Percentiles rank a stretch among this genome's conserved stretches.
phyloP scores from a whole-genome alignment of 192 early-diverging fungal species.

The Backusella liffmaniae region DNA sequence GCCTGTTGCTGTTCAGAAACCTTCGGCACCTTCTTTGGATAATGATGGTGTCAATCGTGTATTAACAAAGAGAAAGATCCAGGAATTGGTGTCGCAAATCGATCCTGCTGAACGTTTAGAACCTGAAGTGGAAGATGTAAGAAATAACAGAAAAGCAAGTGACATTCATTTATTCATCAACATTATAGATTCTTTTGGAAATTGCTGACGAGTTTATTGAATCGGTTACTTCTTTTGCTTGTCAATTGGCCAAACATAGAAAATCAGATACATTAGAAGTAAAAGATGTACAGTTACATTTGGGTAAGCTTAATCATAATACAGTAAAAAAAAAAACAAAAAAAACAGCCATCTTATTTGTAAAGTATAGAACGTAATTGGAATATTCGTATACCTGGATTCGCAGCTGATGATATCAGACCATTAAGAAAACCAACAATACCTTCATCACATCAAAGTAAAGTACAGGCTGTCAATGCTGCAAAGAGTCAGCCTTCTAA shows the following conservation, averaged over 20 bases:
- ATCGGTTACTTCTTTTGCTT: slow-evolving; percentile 78
- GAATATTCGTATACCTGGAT: slow-evolving; percentile 89
- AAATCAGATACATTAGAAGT: slow-evolving; percentile 74
- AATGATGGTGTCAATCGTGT: slow-evolving; percentile 36
- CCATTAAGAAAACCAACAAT: slow-evolving; percentile 68
- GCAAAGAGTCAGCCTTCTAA: slow-evolving; percentile 37
- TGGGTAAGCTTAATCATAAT: slow-evolving; percentile 46
- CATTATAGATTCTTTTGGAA: slow-evolving; percentile 69
- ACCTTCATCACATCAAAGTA: slow-evolving; percentile 62
- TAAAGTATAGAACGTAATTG: slow-evolving; percentile 69
- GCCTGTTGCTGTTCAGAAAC: not conserved
- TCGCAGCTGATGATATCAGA: slow-evolving; percentile 78
- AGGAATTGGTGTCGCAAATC: slow-evolving; percentile 83
- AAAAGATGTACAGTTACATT: slow-evolving; percentile 84
- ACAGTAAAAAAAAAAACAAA: not conserved
- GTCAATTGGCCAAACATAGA: slow-evolving; percentile 82
- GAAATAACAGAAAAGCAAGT: not conserved
- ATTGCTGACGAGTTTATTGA: slow-evolving; percentile 89
- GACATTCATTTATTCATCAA: not conserved
- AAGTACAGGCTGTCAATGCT: slow-evolving; percentile 57
- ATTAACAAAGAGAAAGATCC: slow-evolving; percentile 76
- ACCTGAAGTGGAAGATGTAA: slow-evolving; percentile 80
- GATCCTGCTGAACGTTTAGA: slow-evolving; percentile 78
- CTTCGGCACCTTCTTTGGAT: slow-evolving; percentile 17
- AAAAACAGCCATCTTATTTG: not conserved